Base-by-base conservation (phyloP, 768 basidiomycete genomes). In the Rubroboletus satanas region DNA sequence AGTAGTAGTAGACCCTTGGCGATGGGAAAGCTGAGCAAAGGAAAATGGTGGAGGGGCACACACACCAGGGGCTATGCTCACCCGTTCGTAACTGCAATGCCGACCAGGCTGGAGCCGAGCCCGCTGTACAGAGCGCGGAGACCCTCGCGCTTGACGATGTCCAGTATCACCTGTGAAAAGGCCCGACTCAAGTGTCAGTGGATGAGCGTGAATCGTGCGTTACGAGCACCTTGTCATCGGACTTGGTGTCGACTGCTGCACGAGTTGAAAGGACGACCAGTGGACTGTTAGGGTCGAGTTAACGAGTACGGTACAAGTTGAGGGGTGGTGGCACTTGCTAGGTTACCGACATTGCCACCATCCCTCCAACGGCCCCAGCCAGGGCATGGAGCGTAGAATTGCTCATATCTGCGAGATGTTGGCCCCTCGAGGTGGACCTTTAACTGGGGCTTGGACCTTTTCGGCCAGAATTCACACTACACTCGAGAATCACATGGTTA, bases 41-140 rank as follows among this genome's bases (percentile, higher is more conserved):
- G 10, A 1, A 37, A 8, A 8, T 28, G 21, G 45, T 28, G 9
- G 1, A 44, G 4, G 18, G 26, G 2, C 41, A n/a, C 18, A 2
- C 3, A 21, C 18, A 1, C 38, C 28, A 51, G 35, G 66, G 11
- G 14, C 74, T 36, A 32, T 26, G 67, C 80, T 49, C 62, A 89
- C 91, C 88, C 89, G 63, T 98, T 98, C 18, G 97, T 97, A 33
- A 97, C 79, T 5, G 92, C 93, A 59, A 99, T 91, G 7, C 93
- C 96, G 36, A 94, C 73, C 52, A 99, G 74, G 63, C 88, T 90
- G 14, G 93, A 91, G 57, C 78, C 81, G 33, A 99, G 72, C 0
- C 97, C 97, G 59, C 84, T 87, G 70, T 98, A 99, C 14, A 99
- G 73, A 2, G 92, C 94, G 3, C 80, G 61, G 23, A 92, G 57